Evolutionary conservation across 1,284 basidiomycete genomes (phyloP).

Genomic region (Heterobasidion occidentale): DNA sequence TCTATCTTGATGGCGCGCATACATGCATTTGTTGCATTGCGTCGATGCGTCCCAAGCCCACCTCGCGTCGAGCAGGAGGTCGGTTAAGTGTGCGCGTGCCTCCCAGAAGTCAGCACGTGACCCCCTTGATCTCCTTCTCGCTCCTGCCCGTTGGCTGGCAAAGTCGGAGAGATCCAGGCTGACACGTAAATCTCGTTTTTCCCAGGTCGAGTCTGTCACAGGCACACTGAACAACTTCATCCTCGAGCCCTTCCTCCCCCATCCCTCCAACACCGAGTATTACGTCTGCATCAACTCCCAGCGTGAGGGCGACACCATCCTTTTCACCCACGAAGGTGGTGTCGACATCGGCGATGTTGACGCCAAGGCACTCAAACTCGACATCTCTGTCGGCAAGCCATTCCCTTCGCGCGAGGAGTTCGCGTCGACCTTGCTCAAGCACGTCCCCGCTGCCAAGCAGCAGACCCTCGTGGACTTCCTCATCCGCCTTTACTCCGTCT

Average conservation of each 20-base stretch:
- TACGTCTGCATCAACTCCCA: constrained; percentile 98
- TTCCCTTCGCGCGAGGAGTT: constrained; percentile 81
- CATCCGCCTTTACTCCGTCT: constrained; percentile 92
- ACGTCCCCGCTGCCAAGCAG: constrained; percentile 78
- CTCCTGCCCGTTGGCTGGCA: constrained; percentile 2
- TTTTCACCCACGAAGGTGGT: constrained; percentile 99
- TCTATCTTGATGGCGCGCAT: constrained; percentile 4
- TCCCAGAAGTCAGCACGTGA: constrained; percentile 7
- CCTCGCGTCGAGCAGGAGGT: background rate
- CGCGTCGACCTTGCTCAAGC: constrained; percentile 66
- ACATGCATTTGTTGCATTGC: background rate
- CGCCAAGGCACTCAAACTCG: constrained; percentile 90
- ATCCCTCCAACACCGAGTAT: constrained; percentile 91
- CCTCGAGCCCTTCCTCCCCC: constrained; percentile 96
- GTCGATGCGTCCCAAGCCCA: background rate
- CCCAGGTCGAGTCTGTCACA: constrained; percentile 84
- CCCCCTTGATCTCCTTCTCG: background rate
- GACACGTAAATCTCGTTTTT: background rate
- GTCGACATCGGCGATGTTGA: constrained; percentile 99
- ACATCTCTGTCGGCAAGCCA: constrained; percentile 68
- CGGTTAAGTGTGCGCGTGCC: constrained; percentile 1
- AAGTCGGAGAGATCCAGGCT: background rate
- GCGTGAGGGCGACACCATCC: constrained; percentile 92
- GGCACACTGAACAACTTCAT: constrained; percentile 98
- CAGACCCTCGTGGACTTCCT: constrained; percentile 91